A percentile compares a stretch with the other conserved stretches of the same genome.
Evolutionary conservation across 768 basidiomycete genomes (phyloP).

Genomic region (Lactifluus subvellereus): DNA sequence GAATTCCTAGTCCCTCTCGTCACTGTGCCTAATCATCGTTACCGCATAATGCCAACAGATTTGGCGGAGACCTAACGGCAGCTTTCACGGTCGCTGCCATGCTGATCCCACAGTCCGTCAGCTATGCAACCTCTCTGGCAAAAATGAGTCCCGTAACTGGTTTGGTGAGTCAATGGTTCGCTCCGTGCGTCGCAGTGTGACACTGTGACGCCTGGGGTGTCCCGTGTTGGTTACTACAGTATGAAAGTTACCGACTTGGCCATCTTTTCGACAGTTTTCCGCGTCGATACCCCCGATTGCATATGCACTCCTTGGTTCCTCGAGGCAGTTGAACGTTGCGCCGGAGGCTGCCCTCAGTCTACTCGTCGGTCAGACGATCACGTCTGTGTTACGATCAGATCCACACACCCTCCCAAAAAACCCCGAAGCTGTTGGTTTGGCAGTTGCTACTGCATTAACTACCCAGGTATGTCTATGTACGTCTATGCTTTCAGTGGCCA

Average conservation of each 20-base stretch:
- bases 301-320: slow-evolving; percentile 88
- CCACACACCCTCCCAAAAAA: slow-evolving; percentile 32
- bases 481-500: slow-evolving; percentile 14
- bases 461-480: slow-evolving; percentile 61
- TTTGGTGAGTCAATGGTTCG: slow-evolving; percentile 46
- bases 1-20: slow-evolving; percentile 16
- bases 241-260: not conserved
- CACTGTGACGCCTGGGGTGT: not conserved
- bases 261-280: slow-evolving; percentile 52
- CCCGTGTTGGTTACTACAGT: too few relatives aligned
- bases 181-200: not conserved
- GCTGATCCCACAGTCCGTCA: slow-evolving; percentile 83
- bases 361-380: slow-evolving; percentile 80
- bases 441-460: slow-evolving; percentile 75
- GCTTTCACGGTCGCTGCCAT: slow-evolving; percentile 83
- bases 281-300: slow-evolving; percentile 83
- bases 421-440: slow-evolving; percentile 51
- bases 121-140: slow-evolving; percentile 85
- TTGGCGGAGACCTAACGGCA: slow-evolving; percentile 71
- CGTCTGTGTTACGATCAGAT: slow-evolving; percentile 48
- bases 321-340: slow-evolving; percentile 72
- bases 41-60: slow-evolving; percentile 35
- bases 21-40: slow-evolving; percentile 29
- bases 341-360: slow-evolving; percentile 87
- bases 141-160: slow-evolving; percentile 82